Conservation (phyloP, 1,284 basidiomycete genomes). For the Cutaneotrichosporon sp. region DNA sequence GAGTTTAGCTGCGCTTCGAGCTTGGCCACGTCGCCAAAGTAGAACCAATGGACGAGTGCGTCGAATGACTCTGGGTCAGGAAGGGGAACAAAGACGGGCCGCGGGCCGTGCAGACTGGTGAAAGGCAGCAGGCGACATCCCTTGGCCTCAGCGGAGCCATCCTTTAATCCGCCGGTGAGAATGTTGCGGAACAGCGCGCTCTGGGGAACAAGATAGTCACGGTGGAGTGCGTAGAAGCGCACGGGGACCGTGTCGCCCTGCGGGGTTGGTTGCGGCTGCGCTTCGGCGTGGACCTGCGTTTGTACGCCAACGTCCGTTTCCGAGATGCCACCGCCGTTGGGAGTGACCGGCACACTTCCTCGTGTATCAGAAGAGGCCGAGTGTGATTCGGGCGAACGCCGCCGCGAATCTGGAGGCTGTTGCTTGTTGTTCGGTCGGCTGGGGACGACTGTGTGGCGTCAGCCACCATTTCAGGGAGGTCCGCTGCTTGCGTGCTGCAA, state of each 20-base stretch:
- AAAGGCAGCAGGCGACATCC: constrained; percentile 12
- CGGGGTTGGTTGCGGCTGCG: background rate
- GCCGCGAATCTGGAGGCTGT: background rate
- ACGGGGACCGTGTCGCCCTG: too few species aligned
- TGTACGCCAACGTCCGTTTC: too few species aligned
- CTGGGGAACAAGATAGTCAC: constrained; percentile 46
- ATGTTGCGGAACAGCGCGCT: constrained; percentile 41
- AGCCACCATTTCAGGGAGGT: constrained; percentile 4
- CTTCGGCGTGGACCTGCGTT: background rate
- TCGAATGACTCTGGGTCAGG: constrained; percentile 46
- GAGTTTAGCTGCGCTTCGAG: constrained; percentile 37
- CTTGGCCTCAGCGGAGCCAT: constrained; percentile 10
- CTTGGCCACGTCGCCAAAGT: constrained; percentile 40
- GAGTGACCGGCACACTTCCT: background rate
- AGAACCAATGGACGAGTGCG: constrained; percentile 46
- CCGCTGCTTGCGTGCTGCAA: too few species aligned
- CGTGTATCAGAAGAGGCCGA: background rate
- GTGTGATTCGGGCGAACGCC: background rate
- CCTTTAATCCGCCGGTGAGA: constrained; percentile 20
- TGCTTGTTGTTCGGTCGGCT: background rate
- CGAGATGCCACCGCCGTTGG: background rate
- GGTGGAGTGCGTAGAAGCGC: constrained; percentile 35
- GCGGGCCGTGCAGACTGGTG: constrained; percentile 8
- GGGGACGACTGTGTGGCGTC: constrained; percentile 5
- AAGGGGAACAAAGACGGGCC: constrained; percentile 37